phyloP scores from a whole-genome alignment of 139 green algal species.

The Micractinium sp. region DNA sequence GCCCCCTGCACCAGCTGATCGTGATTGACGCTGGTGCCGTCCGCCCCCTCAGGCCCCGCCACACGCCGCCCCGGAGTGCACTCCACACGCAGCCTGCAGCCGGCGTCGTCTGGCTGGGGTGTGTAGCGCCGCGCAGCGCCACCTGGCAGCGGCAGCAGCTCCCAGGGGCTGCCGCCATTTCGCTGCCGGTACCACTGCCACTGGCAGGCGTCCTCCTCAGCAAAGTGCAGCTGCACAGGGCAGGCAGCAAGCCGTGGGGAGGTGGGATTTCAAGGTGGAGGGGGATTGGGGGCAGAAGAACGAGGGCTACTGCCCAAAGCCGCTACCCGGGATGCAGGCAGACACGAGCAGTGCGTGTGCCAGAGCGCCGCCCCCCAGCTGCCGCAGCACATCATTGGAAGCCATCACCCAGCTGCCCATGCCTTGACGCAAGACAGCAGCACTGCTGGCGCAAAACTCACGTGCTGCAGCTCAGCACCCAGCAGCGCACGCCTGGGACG shows the following conservation, averaged over 20 bases:
- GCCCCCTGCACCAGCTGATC: slow-evolving; percentile 1
- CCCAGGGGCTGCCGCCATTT: slow-evolving; percentile 20
- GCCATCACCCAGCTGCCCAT: too few species aligned
- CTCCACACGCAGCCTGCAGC: slow-evolving; percentile 63
- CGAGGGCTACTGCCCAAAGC: too few species aligned
- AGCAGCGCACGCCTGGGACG: too few species aligned
- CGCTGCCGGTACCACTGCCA: slow-evolving; percentile 54
- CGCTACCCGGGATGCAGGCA: neutral
- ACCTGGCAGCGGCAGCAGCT: slow-evolving; percentile 41
- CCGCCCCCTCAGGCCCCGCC: neutral
- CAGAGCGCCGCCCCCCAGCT: too few species aligned
- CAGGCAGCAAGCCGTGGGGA: neutral
- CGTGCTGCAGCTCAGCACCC: too few species aligned
- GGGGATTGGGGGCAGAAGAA: neutral
- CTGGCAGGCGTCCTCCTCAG: slow-evolving; percentile 45
- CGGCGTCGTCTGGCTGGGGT: slow-evolving; percentile 62
- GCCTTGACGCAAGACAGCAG: too few species aligned
- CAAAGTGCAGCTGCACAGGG: slow-evolving; percentile 56
- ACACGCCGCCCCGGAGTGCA: slow-evolving; percentile 60
- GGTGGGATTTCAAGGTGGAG: neutral
- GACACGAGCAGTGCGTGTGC: neutral
- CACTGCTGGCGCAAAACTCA: too few species aligned
- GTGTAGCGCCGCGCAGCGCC: slow-evolving; percentile 60
- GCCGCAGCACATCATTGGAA: too few species aligned
- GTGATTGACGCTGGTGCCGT: too few species aligned